phyloP scores from a whole-genome alignment of 805 yeast genomes.

The Monosporozyma servazzii region DNA sequence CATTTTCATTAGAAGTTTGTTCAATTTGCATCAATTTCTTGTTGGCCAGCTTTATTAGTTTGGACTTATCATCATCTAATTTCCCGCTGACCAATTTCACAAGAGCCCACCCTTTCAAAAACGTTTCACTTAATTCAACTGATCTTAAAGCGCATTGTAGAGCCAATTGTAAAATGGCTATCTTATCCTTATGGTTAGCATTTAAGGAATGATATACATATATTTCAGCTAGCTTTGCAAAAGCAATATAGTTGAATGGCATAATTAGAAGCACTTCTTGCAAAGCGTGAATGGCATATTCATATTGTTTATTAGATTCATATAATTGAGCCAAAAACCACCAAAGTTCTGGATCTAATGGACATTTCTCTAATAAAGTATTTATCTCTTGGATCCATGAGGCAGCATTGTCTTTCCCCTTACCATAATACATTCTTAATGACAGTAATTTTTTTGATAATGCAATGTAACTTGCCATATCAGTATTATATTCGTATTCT shows the following conservation, averaged over 20 bases:
- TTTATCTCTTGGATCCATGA: slow-evolving; percentile 11
- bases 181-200: slow-evolving; percentile 6
- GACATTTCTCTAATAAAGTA: slow-evolving; percentile 32
- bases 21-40: slow-evolving; percentile 32
- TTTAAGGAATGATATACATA: slow-evolving; percentile 16
- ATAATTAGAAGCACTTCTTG: slow-evolving; percentile 61
- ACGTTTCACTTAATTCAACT: slow-evolving; percentile 66
- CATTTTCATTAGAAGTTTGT: slow-evolving; percentile 23
- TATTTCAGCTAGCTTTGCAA: slow-evolving; percentile 21
- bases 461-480: slow-evolving; percentile 22
- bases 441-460: slow-evolving; percentile 24
- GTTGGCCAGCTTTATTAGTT: slow-evolving; percentile 32
- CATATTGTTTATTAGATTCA: slow-evolving; percentile 47
- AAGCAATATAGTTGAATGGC: slow-evolving; percentile 40
- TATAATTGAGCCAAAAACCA: slow-evolving; percentile 67
- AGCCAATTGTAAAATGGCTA: slow-evolving; percentile 12
- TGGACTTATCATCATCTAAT: slow-evolving; percentile 20
- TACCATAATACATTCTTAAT: slow-evolving; percentile 8
- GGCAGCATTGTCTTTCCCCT: slow-evolving; percentile 5
- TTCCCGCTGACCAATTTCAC: slow-evolving; percentile 34
- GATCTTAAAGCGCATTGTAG: slow-evolving; percentile 53
- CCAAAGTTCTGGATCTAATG: slow-evolving; percentile 74
- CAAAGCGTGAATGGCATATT: slow-evolving; percentile 54
- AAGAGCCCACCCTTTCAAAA: slow-evolving; percentile 69
- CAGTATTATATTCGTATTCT: slow-evolving; percentile 43